These are phyloP conservation scores for Corymbia maculata DNA, from an alignment of 345 rosid genomes.

Conservation along the genomic window DNA sequence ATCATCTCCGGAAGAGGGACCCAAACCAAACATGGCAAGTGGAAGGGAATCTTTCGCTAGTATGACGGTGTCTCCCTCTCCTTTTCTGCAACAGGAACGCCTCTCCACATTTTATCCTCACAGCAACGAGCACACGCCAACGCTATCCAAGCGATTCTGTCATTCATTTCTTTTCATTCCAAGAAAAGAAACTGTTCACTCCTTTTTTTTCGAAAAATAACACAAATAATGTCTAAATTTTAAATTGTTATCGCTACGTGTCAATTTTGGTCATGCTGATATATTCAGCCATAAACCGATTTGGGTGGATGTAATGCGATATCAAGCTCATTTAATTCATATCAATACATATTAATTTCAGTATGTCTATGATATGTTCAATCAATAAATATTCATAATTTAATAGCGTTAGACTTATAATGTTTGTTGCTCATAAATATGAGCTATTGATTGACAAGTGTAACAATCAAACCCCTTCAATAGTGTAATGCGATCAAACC, in stretches of 20 bases:
- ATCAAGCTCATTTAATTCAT: background rate
- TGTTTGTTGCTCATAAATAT: background rate
- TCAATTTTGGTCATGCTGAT: background rate
- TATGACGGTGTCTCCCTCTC: background rate
- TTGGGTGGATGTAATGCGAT: background rate
- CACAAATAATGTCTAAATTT: background rate
- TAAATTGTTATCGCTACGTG: background rate
- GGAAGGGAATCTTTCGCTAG: constrained; percentile 5
- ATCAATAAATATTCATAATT: background rate
- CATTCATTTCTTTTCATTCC: background rate
- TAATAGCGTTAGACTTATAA: background rate
- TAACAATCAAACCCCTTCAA: background rate
- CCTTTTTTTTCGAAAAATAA: background rate
- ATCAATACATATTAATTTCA: rapidly evolving
- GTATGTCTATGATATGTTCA: background rate
- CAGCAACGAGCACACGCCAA: background rate
- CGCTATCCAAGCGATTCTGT: background rate
- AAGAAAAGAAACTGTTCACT: background rate
- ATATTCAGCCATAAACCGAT: background rate
- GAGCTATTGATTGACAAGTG: background rate
- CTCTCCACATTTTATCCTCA: background rate
- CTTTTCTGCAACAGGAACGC: background rate
- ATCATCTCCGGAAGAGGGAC: background rate
- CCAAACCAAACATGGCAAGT: constrained; percentile 6
- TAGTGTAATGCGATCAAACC: background rate